phyloP scores from a whole-genome alignment of 2,329 filamentous ascomycete genomes.

The Fusarium graminum region DNA sequence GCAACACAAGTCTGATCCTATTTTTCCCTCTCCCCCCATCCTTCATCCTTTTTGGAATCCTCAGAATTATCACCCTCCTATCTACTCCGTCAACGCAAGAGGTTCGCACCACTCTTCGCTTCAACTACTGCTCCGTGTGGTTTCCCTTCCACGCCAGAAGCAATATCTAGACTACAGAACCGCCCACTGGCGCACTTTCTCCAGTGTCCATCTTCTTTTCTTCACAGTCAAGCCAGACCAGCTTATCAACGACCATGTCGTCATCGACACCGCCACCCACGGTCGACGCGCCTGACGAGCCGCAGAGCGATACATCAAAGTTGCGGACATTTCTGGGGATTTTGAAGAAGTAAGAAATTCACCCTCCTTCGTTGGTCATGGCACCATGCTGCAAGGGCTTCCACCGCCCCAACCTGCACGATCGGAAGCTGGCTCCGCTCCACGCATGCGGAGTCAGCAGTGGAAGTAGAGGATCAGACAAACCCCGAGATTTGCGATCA shows the following conservation, averaged over 20 bases:
- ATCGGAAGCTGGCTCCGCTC: constrained; percentile 35
- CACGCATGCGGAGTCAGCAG: constrained; percentile 29
- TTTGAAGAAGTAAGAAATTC: constrained; percentile 79
- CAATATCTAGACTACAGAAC: constrained; percentile 10
- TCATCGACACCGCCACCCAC: constrained; percentile 53
- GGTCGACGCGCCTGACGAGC: constrained; percentile 58
- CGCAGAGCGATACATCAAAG: constrained; percentile 84
- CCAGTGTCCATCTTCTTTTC: constrained; percentile 21
- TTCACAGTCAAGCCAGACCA: constrained; percentile 3
- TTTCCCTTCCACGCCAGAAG: constrained; percentile 8
- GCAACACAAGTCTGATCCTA: constrained; percentile 35
- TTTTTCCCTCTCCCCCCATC: constrained; percentile 12
- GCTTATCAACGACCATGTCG: constrained; percentile 53
- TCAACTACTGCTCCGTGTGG: constrained; percentile 13
- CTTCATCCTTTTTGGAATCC: constrained; percentile 11
- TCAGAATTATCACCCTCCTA: constrained; percentile 5
- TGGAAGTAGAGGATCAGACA: constrained; percentile 25
- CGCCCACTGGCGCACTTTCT: constrained; percentile 4
- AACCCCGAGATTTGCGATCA: constrained; percentile 14
- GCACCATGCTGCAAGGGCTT: constrained; percentile 30
- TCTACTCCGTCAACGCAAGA: background rate
- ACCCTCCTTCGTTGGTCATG: constrained; percentile 7
- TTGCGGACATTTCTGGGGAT: constrained; percentile 90
- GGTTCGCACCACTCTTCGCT: background rate
- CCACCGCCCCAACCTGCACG: constrained; percentile 33